A percentile compares a stretch with the other conserved stretches of the same genome.
Conservation (phyloP, 495 filamentous ascomycete genomes). For the Daldinia vernicosa region DNA sequence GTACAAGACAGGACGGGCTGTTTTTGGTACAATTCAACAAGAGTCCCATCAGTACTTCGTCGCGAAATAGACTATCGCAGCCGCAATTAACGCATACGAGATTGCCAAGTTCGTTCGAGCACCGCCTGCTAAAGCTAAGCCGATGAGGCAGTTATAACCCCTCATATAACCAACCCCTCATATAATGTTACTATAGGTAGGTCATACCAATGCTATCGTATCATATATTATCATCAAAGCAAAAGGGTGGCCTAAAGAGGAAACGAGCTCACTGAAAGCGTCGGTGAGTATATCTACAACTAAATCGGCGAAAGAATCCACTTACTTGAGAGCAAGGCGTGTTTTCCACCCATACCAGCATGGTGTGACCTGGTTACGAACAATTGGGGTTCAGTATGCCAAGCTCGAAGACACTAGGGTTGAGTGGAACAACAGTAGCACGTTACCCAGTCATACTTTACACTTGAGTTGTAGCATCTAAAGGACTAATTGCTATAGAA, state of each 20-base stretch:
- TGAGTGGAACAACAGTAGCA: not conserved
- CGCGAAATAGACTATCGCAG: not conserved
- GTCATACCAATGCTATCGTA: not conserved
- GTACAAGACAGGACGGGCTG: not conserved
- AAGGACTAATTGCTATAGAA: not conserved
- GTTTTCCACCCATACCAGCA: not conserved
- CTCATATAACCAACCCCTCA: not conserved
- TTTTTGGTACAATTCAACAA: not conserved
- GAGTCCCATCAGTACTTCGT: not conserved
- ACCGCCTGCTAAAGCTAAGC: constrained; percentile 11
- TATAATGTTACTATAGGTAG: not conserved
- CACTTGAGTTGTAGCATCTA: not conserved
- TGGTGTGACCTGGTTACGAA: not conserved
- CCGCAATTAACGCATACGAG: constrained; percentile 19
- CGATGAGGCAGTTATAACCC: constrained; percentile 18
- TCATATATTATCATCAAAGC: not conserved
- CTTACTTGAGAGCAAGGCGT: not conserved
- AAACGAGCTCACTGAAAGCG: not conserved
- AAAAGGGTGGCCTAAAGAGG: not conserved
- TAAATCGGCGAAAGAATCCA: not conserved
- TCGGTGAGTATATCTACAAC: not conserved
- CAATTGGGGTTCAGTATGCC: not conserved
- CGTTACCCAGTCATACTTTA: not conserved
- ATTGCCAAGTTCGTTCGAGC: constrained; percentile 7
- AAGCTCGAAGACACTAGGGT: not conserved